Base-by-base conservation (phyloP, 768 basidiomycete species). In the Podaxis pistillaris region DNA sequence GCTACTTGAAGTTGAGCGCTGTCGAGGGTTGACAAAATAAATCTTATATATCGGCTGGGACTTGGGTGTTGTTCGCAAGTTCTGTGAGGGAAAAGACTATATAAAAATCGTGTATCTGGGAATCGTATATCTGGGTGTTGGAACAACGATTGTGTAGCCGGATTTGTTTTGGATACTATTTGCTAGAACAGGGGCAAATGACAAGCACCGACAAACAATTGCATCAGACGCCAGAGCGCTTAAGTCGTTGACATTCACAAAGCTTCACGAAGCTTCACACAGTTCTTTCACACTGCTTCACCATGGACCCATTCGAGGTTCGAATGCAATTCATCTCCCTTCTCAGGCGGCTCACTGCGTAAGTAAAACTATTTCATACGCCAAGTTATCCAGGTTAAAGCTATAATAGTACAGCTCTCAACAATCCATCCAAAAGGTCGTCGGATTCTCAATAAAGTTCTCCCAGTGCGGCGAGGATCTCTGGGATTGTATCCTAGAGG, bases 401-500 rank as follows among this genome's bases (percentile, higher is more conserved):
- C 65, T 56, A 26, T 40, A 65, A 41, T 66, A 72, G 69, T 64
- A 55, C 70, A 93, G 91, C 68, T 87, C 93, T 30, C 93, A 94
- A 69, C 87, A 86, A 69, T 94, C 92, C 12, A 95, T 96, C 58
- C 91, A 93, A 73, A 92, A 90, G 72, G 89, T 91, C 38, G 94
- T 96, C 36, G 81, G 83, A 8, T 96, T 87, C 68, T 92, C 93
- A 0, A 80, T 95, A 60, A 94, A 91, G 69, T 94, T 90, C 58
- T 79, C 88, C 4, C 83, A 83, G 61, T 95, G 93, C 60, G 94
- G 92, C 5, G 94, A 96, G 68, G 94, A 97, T 73, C 74, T 96
- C 11, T 96, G 94, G 95, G 94, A 96, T 67, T 96, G 94, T 68
- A 84, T 96, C 41, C 75, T 94, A 26, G 94, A 96, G 71, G 93